Evolutionary conservation across 495 filamentous ascomycete species (phyloP).

Genomic region (Xylaria cubensis): DNA sequence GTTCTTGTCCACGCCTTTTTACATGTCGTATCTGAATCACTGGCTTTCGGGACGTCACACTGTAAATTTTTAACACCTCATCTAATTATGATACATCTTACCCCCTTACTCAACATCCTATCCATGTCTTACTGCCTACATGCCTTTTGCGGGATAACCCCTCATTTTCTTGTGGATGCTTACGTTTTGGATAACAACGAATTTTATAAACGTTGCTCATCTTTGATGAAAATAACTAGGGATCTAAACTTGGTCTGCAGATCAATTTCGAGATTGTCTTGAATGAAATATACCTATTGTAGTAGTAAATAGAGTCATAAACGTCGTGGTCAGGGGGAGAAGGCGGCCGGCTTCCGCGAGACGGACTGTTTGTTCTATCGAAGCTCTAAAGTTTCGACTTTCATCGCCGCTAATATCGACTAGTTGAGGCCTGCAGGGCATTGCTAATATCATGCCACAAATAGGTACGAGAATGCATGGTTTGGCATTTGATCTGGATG

Average conservation of each 20-base stretch:
- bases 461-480: slow-evolving; percentile 20
- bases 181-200: neutral
- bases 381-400: slow-evolving; percentile 3
- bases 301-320: neutral
- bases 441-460: slow-evolving; percentile 21
- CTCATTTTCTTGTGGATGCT: slow-evolving; percentile 22
- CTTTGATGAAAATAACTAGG: neutral
- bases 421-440: slow-evolving; percentile 14
- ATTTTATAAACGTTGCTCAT: neutral
- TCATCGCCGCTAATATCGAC: slow-evolving; percentile 1
- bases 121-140: slow-evolving; percentile 21
- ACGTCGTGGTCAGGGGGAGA: slow-evolving; percentile 1
- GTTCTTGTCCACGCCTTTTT: slow-evolving; percentile 15
- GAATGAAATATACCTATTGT: neutral
- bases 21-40: slow-evolving; percentile 23
- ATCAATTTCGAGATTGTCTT: neutral
- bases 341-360: slow-evolving; percentile 15
- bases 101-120: slow-evolving; percentile 22
- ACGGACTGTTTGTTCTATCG: slow-evolving; percentile 6
- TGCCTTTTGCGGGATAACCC: slow-evolving; percentile 26
- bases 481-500: neutral
- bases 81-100: slow-evolving; percentile 1
- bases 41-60: slow-evolving; percentile 21
- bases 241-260: neutral
- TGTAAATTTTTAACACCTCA: slow-evolving; percentile 10